Conservation (phyloP, 495 filamentous ascomycete genomes). For the Penicillium verhagenii region DNA sequence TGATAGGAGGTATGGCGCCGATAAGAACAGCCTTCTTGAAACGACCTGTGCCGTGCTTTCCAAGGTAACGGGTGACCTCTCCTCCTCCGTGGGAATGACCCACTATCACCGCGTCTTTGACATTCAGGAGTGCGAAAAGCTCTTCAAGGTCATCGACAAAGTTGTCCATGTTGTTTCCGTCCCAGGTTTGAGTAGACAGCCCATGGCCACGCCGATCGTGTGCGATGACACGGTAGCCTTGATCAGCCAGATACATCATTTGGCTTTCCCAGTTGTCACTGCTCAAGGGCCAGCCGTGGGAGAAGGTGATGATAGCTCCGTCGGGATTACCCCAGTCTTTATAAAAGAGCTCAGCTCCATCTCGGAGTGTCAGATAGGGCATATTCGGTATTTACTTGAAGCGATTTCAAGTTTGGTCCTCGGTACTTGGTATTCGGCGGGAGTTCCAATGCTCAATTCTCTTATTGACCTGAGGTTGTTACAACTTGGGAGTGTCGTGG, state of each 20-base stretch:
- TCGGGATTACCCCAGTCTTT: constrained; percentile 40
- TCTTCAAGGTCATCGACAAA: constrained; percentile 38
- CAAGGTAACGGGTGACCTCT: constrained; percentile 37
- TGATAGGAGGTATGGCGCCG: constrained; percentile 35
- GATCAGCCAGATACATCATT: constrained; percentile 37
- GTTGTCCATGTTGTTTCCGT: constrained; percentile 37
- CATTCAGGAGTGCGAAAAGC: constrained; percentile 33
- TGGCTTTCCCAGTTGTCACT: constrained; percentile 44
- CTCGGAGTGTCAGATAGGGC: constrained; percentile 29
- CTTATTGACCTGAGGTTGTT: no score
- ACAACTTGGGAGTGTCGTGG: no score
- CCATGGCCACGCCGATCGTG: constrained; percentile 46
- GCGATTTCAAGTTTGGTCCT: no score
- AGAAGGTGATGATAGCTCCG: constrained; percentile 32
- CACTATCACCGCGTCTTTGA: constrained; percentile 35
- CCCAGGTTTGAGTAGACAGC: constrained; percentile 41
- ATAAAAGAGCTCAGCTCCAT: constrained; percentile 38
- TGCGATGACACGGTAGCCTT: constrained; percentile 40
- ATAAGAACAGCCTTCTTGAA: constrained; percentile 40
- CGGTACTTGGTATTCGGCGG: no score
- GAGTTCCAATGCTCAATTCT: no score
- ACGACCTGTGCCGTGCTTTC: constrained; percentile 32
- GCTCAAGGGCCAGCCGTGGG: constrained; percentile 42
- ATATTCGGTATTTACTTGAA: no score
- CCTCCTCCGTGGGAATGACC: constrained; percentile 45